A percentile compares a stretch with the other conserved stretches of the same genome.
These are phyloP conservation scores for Cardamine occulta DNA, from an alignment of 345 rosid species.

Conservation along the genomic window DNA sequence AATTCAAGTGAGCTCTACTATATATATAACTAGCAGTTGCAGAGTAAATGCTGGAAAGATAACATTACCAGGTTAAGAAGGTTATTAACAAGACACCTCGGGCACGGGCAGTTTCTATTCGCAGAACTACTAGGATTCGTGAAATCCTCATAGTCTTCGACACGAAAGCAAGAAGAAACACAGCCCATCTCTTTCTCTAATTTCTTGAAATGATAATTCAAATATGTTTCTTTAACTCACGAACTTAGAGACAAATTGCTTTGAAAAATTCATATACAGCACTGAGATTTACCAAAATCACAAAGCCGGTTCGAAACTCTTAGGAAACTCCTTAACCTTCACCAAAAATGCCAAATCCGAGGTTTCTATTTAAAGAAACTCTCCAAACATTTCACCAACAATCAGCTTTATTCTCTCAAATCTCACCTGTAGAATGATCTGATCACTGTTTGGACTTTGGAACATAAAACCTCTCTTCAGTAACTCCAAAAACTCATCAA, in stretches of 20 bases:
- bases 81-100: constrained; percentile 69
- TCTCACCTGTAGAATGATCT: constrained; percentile 47
- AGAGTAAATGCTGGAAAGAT: constrained; percentile 11
- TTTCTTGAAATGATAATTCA: constrained; percentile 27
- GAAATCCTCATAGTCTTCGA: constrained; percentile 68
- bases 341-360: constrained; percentile 1
- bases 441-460: constrained; percentile 7
- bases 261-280: background rate
- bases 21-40: background rate
- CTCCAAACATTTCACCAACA: constrained; percentile 22
- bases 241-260: constrained; percentile 33
- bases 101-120: constrained; percentile 73
- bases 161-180: constrained; percentile 79
- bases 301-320: constrained; percentile 11
- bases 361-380: constrained; percentile 36
- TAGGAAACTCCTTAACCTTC: background rate
- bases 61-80: constrained; percentile 66
- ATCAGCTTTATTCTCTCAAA: constrained; percentile 18
- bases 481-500: constrained; percentile 9
- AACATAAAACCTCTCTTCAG: background rate
- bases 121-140: constrained; percentile 61
- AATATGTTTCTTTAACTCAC: constrained; percentile 16
- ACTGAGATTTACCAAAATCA: constrained; percentile 12
- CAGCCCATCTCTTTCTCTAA: constrained; percentile 67
- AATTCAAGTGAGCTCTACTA: background rate